Evolutionary conservation across 257 asterid species (phyloP).

Genomic region (Apocynum venetum): DNA sequence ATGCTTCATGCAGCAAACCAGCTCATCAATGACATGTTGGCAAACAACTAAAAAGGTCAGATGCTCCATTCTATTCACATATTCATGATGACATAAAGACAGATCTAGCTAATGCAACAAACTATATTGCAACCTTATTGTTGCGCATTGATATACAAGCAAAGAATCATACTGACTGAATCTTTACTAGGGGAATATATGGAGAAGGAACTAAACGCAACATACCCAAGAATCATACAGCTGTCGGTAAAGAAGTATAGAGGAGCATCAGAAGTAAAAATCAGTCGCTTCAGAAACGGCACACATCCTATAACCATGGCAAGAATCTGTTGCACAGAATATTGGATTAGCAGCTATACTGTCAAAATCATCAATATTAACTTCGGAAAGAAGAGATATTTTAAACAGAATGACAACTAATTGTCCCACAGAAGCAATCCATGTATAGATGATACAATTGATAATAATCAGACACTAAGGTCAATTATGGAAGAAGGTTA

Average conservation of each 20-base stretch:
- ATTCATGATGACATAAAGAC: background rate
- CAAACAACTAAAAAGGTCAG: background rate
- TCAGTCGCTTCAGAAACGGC: conserved; percentile 67
- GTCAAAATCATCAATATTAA: background rate
- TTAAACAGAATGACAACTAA: background rate
- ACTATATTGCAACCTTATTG: background rate
- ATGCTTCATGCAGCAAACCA: conserved; percentile 6
- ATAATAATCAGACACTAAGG: background rate
- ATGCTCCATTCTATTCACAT: background rate
- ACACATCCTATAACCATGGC: conserved; percentile 88
- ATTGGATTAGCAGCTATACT: conserved; percentile 14
- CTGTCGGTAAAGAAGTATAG: conserved; percentile 95
- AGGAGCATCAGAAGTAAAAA: conserved; percentile 90
- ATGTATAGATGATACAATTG: background rate
- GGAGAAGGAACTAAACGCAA: conserved; percentile 18
- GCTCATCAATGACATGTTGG: background rate
- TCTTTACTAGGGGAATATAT: conserved; percentile 7
- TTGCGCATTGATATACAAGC: background rate
- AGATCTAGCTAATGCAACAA: background rate
- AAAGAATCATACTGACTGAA: background rate
- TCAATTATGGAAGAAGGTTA: background rate
- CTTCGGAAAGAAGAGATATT: background rate
- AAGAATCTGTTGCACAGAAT: conserved; percentile 51
- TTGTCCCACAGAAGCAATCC: background rate
- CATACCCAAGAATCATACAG: conserved; percentile 97